Evolutionary conservation across 352 stramenopile genomes (phyloP), one percentile per base, ranked within the genome.

Genomic region (Pythium plurisporium): DNA sequence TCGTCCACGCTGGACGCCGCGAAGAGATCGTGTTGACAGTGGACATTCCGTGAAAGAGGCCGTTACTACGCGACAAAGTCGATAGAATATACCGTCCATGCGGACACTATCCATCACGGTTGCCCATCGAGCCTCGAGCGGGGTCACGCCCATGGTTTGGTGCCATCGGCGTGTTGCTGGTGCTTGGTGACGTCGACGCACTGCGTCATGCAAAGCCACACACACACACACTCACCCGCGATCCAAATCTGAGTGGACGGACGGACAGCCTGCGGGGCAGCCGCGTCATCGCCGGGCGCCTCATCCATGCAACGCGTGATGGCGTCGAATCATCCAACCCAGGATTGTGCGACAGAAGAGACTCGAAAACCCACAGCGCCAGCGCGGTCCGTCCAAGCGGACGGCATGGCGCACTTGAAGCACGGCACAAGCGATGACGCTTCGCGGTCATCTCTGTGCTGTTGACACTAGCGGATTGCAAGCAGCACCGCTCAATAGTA

Each of bases 11-110:
- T 17, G 70, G 64, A 20, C 73, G 84, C 14, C 72, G 67, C 25
- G 70, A 88, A 25, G 77, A 91, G 49, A 70, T 69, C 25, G 47
- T 91, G 30, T 43, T 94, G 30, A 73, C 59, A 17, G 76, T 89
- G 17, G 68, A 84, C 19, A 68, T 88, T 10, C 68, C 72, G 12
- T 67, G 69, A 49, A 38, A 36, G 36, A 20, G 25, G 19, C 33
- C 7, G 14, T 42, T 17, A 41, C 1, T 15, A 52, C 23, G 23
- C 27, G n/a, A 19, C 7, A 25, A 11, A 17, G 17, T 45, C 17
- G 12, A 44, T 40, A n/a, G 34, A 40, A 17, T 40, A 37, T 37
- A 37, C 31, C 31, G 14, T 37, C 8, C 31, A 37, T 14, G 14
- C 14, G 14, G 8, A 14, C 31, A 37, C 31, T 37, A 14, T 37